A percentile compares a stretch with the other conserved stretches of the same genome.
Conservation (phyloP, 2,329 filamentous ascomycete genomes). For the Cercospora berteroae region DNA sequence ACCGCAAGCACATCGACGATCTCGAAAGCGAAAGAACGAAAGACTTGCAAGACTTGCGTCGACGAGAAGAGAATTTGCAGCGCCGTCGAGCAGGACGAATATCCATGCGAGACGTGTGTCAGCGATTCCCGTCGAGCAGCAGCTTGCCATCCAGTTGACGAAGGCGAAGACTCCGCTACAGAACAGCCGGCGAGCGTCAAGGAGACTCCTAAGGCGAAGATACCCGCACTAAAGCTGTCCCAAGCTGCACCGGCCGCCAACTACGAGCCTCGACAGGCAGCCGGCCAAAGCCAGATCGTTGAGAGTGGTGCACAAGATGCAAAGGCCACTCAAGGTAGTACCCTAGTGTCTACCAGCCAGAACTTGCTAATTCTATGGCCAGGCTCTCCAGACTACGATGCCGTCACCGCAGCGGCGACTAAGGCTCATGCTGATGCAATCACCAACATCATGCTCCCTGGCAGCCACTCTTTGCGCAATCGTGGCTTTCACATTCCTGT, state of each 20-base stretch:
- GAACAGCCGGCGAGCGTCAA: neutral
- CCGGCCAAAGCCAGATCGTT: neutral
- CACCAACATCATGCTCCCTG: neutral
- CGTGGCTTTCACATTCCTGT: neutral
- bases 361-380: neutral
- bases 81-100: neutral
- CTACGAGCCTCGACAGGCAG: neutral
- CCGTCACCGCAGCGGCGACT: neutral
- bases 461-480: neutral
- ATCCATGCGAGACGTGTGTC: neutral
- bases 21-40: neutral
- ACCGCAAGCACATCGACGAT: neutral
- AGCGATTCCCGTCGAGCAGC: neutral
- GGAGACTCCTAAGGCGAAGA: neutral
- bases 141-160: neutral
- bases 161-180: neutral
- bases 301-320: neutral
- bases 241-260: neutral
- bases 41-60: neutral
- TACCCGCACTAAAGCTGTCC: neutral
- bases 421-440: neutral
- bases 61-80: neutral
- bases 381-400: neutral
- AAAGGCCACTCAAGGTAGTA: neutral
- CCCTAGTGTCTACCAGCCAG: neutral